A percentile compares a stretch with the other conserved stretches of the same genome.
phyloP scores from a whole-genome alignment of 495 filamentous ascomycete species.

The Penicillium cataractarum region DNA sequence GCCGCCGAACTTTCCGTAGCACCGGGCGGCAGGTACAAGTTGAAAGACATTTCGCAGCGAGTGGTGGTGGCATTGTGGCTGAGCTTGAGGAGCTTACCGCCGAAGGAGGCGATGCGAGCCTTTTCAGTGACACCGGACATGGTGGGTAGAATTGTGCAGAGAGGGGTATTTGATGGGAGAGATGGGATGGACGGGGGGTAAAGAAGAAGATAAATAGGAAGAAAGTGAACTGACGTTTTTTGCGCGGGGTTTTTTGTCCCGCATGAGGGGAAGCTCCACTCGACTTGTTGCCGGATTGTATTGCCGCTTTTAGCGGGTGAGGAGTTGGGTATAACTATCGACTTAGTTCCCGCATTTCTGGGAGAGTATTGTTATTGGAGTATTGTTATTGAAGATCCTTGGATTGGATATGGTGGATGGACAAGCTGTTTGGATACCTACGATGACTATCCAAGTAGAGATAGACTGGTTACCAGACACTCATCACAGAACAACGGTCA shows the following conservation, averaged over 20 bases:
- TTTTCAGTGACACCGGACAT: slow-evolving; percentile 81
- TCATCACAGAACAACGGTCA: too few species aligned
- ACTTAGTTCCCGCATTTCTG: not conserved
- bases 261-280: slow-evolving; percentile 33
- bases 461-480: too few species aligned
- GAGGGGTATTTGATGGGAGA: too few species aligned
- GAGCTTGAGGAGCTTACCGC: slow-evolving; percentile 93
- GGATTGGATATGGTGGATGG: not conserved
- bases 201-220: slow-evolving; percentile 15
- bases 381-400: too few species aligned
- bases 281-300: slow-evolving; percentile 1
- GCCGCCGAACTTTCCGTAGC: slow-evolving; percentile 51
- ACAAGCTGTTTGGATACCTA: not conserved
- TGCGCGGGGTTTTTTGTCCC: slow-evolving; percentile 32
- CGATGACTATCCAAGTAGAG: not conserved
- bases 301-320: slow-evolving; percentile 5
- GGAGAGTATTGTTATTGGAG: not conserved
- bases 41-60: slow-evolving; percentile 68
- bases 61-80: slow-evolving; percentile 74
- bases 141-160: not conserved
- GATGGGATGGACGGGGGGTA: not conserved
- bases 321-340: not conserved
- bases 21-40: slow-evolving; percentile 68
- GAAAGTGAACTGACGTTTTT: slow-evolving; percentile 15
- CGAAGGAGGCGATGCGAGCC: slow-evolving; percentile 88